Evolutionary conservation across 805 yeast species (phyloP), one percentile per base, ranked within the genome.

Genomic region (Suhomyces faveliae): DNA sequence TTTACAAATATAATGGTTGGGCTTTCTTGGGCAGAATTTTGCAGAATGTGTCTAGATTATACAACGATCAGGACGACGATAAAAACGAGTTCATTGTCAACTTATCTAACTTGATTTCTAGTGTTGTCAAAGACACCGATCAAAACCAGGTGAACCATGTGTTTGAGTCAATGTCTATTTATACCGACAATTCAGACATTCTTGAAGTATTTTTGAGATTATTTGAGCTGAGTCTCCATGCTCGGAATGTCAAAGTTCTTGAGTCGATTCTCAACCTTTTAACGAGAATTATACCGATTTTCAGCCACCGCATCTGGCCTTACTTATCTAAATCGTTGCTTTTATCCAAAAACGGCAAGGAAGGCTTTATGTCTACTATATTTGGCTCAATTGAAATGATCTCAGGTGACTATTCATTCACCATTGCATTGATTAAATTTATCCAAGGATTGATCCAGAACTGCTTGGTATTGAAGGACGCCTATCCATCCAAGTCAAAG

Each of bases 1-100:
- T 84, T 22, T 80, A 85, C 60, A 75, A 77, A 3, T 89, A 84
- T 61, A 87, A 84, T 59, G 97, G 97, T 1, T 90, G 97, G 96
- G 79, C 96, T 0, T 66, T 87, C 22, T 57, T 92, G 13, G 97
- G 97, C 1, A 77, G 96, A 57, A 68, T 87, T 0, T 64, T 91
- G 25, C 90, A 87, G 54, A 85, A 85, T 53, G 65, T 85, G 8
- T 71, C 79, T 0, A 70, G 67, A 46, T 57, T 58, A 20, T 75
- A 71, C 43, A 68, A 71, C 47, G 55, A 56, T 15, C 56, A 73
- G 5, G 71, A 73, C 33, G 52, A 57, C 2, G 77, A 74, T 7
- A 73, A 71, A 43, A 53, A 63, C 8, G 72, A 67, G 1, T 56
- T 77, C 2, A 65, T 80, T 8, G 57, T 74, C 5, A 77, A 80